Base-by-base conservation (phyloP, 2,329 filamentous ascomycete species). In the Xenosphaeropsis pyriputrescens region DNA sequence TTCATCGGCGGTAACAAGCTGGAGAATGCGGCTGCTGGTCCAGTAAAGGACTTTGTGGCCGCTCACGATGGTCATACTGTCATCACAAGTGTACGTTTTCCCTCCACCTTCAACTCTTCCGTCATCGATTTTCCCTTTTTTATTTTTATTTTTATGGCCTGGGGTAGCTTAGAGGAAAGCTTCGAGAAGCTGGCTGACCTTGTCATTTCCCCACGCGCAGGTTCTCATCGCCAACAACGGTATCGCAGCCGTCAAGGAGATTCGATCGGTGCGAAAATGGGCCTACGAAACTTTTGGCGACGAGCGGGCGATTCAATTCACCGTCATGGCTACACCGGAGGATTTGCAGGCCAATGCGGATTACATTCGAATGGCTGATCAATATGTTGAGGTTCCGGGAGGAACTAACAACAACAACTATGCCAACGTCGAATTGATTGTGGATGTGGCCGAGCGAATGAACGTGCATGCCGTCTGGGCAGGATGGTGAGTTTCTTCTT, bases 331-430 rank as follows among this genome's bases (percentile, higher is more conserved):
- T 51, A 98, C 91, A 30, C 91, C 91, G 36, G 91, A 98, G 65
- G 91, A 98, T 79, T 64, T 98, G 57, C 77, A 81, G 59, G 91
- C 91, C 58, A 98, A 98, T 61, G 91, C 91, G 50, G 91, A 98
- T 64, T 98, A 98, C 67, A 98, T 98, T 59, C 78, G 91, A 59
- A 96, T 98, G 91, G 91, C 91, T 26, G 91, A 98, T 64, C 85
- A 95, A 71, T 98, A 98, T 61, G 91, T 98, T 51, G 91, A 98
- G 66, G 89, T 98, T 44, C 91, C 91, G 26, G 91, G 91, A 56
- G 91, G 91, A 57, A 98, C 91, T 45, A 98, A 98, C 69, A 98
- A 98, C 73, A 94, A 98, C 79, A 98, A 98, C 65, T 98, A 98
- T 64, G 91, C 91, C 65, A 98, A 98, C 59, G 91, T 98, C 43